A percentile compares a stretch with the other conserved stretches of the same genome.
Evolutionary conservation across 495 filamentous ascomycete genomes (phyloP).

Genomic region (Penicillium turbatum): DNA sequence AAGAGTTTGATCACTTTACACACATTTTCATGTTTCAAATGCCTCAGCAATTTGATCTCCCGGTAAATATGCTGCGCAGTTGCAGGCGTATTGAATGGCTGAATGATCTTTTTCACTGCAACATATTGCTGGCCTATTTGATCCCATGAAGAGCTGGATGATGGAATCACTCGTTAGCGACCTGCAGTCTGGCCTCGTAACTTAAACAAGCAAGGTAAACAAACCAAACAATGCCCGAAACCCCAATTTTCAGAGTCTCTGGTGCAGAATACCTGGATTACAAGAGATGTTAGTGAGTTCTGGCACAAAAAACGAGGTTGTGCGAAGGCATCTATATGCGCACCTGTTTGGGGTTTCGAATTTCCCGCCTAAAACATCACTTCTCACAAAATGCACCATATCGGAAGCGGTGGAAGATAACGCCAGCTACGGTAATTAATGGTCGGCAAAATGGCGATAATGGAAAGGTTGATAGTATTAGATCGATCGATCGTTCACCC

Average conservation of each 20-base stretch:
- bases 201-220: neutral
- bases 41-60: slow-evolving; percentile 86
- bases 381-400: neutral
- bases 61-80: slow-evolving; percentile 85
- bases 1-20: neutral
- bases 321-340: neutral
- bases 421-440: too few species aligned
- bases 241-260: neutral
- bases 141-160: slow-evolving; percentile 13
- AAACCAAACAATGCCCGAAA: slow-evolving; percentile 3
- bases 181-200: too few species aligned
- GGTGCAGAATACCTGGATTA: neutral
- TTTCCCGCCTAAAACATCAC: neutral
- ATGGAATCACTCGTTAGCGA: neutral
- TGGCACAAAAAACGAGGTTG: too few species aligned
- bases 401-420: too few species aligned
- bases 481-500: too few species aligned
- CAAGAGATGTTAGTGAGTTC: too few species aligned
- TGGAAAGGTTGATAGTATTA: too few species aligned
- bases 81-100: slow-evolving; percentile 88
- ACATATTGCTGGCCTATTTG: slow-evolving; percentile 59
- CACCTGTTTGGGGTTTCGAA: neutral
- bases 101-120: slow-evolving; percentile 96
- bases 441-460: too few species aligned
- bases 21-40: slow-evolving; percentile 89